A percentile compares a stretch with the other conserved stretches of the same genome.
Conservation (phyloP, 1,284 basidiomycete species). For the Fomitopsis pinicola region DNA sequence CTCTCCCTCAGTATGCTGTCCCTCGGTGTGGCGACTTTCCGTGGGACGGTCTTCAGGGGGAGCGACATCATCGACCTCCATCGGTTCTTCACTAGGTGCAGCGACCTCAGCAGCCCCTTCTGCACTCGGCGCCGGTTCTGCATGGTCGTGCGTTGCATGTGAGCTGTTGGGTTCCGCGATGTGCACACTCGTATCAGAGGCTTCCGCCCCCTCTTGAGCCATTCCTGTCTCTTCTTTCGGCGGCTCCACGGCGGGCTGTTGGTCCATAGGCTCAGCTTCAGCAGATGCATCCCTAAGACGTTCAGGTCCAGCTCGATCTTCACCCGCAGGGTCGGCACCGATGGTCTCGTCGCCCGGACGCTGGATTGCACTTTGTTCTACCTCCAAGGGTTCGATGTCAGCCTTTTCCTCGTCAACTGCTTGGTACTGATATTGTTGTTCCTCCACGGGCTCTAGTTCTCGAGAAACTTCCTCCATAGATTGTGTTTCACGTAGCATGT, state of each 20-base stretch:
- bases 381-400: not conserved
- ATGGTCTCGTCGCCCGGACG: slow-evolving; percentile 9
- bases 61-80: not conserved
- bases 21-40: too few relatives aligned
- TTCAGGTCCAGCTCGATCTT: not conserved
- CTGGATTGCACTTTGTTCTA: not conserved
- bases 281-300: not conserved
- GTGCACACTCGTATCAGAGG: not conserved
- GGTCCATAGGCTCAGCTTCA: not conserved
- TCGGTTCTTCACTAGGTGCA: not conserved
- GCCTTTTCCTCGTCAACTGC: not conserved
- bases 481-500: not conserved
- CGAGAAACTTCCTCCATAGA: not conserved
- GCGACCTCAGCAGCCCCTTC: not conserved
- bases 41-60: too few relatives aligned
- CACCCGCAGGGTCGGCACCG: slow-evolving; percentile 1
- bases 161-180: not conserved
- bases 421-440: not conserved
- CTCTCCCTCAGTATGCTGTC: too few relatives aligned
- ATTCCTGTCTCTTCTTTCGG: too few relatives aligned
- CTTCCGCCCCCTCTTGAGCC: not conserved
- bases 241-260: not conserved
- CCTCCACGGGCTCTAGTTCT: not conserved
- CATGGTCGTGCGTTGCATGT: not conserved
- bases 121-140: not conserved